Percentiles rank a stretch among this genome's conserved stretches.
These are phyloP conservation scores for Helicocarpus griseus DNA, from an alignment of 2,329 filamentous ascomycete genomes.

Conservation along the genomic window DNA sequence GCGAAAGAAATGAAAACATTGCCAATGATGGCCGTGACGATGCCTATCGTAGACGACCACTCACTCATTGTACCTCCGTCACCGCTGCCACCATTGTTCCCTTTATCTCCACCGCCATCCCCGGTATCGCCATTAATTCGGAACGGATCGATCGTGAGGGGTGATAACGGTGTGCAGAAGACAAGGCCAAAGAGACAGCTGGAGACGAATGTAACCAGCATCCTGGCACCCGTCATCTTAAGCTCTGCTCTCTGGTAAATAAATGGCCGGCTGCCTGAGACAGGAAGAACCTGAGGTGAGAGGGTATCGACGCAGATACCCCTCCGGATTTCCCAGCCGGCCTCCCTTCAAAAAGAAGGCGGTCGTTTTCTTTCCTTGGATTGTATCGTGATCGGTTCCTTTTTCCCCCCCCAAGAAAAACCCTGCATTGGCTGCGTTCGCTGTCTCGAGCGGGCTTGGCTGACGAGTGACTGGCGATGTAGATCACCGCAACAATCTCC, in stretches of 20 bases:
- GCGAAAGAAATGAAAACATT: slow-evolving; percentile 93
- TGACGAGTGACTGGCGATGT: not conserved
- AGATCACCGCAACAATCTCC: slow-evolving; percentile 1
- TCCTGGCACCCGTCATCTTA: not conserved
- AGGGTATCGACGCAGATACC: not conserved
- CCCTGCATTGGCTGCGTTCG: not conserved
- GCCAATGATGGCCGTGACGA: slow-evolving; percentile 81
- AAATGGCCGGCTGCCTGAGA: not conserved
- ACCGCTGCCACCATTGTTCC: not conserved
- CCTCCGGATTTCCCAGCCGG: not conserved
- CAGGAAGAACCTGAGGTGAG: not conserved
- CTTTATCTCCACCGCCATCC: not conserved
- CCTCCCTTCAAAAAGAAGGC: not conserved
- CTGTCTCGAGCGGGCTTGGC: not conserved
- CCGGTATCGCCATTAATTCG: not conserved
- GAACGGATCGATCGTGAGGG: slow-evolving; percentile 1
- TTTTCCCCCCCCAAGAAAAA: not conserved
- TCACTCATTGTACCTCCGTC: slow-evolving; percentile 10
- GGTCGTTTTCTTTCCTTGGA: not conserved
- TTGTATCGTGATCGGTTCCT: not conserved
- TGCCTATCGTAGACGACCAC: slow-evolving; percentile 78
- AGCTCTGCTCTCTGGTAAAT: not conserved
- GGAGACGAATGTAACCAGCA: slow-evolving; percentile 3
- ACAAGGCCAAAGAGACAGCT: slow-evolving; percentile 5
- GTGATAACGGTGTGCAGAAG: slow-evolving; percentile 2